A percentile compares a stretch with the other conserved stretches of the same genome.
Evolutionary conservation across 169 alveolate genomes (phyloP).

Genomic region (Cryptosporidium ryanae): DNA sequence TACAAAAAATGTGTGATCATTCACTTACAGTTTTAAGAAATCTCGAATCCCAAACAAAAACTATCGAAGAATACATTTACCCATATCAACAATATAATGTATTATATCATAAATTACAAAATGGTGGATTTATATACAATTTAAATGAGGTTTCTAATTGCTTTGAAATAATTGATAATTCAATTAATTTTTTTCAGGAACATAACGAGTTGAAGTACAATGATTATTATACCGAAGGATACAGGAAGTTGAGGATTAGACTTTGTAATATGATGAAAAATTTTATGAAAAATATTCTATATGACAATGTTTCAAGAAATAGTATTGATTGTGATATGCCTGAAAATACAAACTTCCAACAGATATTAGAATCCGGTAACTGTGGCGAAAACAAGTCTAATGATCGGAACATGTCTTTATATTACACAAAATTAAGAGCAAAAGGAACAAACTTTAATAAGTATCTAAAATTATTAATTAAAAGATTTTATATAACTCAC

Average conservation of each 20-base stretch:
- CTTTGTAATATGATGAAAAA: constrained; percentile 18
- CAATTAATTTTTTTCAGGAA: constrained; percentile 35
- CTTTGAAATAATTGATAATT: constrained; percentile 56
- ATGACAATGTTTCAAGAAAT: not conserved
- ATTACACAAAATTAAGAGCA: constrained; percentile 40
- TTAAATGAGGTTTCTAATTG: constrained; percentile 17
- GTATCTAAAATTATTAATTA: constrained; percentile 18
- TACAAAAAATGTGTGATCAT: constrained; percentile 42
- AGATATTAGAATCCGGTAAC: not conserved
- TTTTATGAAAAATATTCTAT: constrained; percentile 30
- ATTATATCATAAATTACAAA: constrained; percentile 40
- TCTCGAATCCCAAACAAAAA: constrained; percentile 41
- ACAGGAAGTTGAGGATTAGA: constrained; percentile 40
- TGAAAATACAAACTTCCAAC: not conserved
- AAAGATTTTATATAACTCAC: constrained; percentile 31
- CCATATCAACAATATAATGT: constrained; percentile 72
- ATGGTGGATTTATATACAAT: constrained; percentile 22
- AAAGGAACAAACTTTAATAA: constrained; percentile 34
- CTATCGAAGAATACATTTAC: constrained; percentile 58
- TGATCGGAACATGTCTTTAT: constrained; percentile 36
- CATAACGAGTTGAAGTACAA: constrained; percentile 16
- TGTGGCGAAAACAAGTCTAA: constrained; percentile 4
- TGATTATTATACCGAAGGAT: constrained; percentile 42
- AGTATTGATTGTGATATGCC: constrained; percentile 6
- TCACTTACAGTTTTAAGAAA: constrained; percentile 25